A percentile compares a stretch with the other conserved stretches of the same genome.
Conservation (phyloP, 495 filamentous ascomycete genomes). For the Darksidea phi region DNA sequence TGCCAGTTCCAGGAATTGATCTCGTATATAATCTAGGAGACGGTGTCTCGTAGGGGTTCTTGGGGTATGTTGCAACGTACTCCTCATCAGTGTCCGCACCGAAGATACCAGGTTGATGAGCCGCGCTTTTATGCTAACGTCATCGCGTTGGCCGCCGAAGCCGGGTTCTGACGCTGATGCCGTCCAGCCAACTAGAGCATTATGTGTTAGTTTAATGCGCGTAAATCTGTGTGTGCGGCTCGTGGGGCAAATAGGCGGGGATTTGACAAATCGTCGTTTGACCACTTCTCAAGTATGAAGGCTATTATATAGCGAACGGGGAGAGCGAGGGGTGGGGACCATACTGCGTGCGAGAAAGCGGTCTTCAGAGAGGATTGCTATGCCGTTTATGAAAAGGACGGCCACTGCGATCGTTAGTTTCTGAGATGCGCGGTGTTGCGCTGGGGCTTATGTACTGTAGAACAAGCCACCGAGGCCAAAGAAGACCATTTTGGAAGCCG, state of each 20-base stretch:
- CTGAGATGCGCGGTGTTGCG: slow-evolving; percentile 2
- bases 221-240: background rate
- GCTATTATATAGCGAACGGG: background rate
- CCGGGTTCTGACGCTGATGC: slow-evolving; percentile 62
- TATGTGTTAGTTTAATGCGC: background rate
- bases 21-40: no score
- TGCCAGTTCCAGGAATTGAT: no score
- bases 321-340: slow-evolving; percentile 35
- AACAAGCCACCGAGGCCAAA: slow-evolving; percentile 70
- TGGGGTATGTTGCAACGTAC: slow-evolving; percentile 55
- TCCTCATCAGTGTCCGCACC: slow-evolving; percentile 90
- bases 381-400: slow-evolving; percentile 87
- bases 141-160: slow-evolving; percentile 70
- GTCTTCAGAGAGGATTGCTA: slow-evolving; percentile 95
- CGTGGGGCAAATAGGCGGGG: no score
- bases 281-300: no score
- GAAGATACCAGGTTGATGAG: slow-evolving; percentile 85
- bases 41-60: background rate
- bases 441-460: slow-evolving; percentile 54
- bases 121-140: slow-evolving; percentile 79
- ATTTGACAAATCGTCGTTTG: no score
- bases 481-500: slow-evolving; percentile 54
- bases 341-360: slow-evolving; percentile 93
- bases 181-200: slow-evolving; percentile 73
- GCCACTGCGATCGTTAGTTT: slow-evolving; percentile 54